Evolutionary conservation across 2,329 filamentous ascomycete species (phyloP).

Genomic region (Bipolaris zeicola): DNA sequence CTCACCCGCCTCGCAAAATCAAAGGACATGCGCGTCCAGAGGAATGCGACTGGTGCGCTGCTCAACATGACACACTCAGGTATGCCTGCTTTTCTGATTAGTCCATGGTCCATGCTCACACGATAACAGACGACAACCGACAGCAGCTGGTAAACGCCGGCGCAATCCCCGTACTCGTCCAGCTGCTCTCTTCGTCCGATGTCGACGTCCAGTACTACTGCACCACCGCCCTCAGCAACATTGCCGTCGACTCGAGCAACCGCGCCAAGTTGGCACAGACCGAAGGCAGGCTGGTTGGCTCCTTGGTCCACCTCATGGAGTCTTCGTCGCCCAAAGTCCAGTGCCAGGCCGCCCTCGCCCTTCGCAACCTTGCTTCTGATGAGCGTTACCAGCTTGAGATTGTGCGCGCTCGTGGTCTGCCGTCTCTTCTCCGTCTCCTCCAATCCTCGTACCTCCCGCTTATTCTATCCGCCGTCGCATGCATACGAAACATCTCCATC

Average conservation of each 20-base stretch:
- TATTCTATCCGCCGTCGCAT: slow-evolving; percentile 94
- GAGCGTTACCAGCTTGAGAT: slow-evolving; percentile 99
- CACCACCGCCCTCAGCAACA: slow-evolving; percentile 97
- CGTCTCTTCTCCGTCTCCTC: slow-evolving; percentile 83
- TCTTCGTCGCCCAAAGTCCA: slow-evolving; percentile 93
- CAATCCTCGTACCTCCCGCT: slow-evolving; percentile 95
- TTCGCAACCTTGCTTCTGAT: slow-evolving; percentile 94
- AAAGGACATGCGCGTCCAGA: slow-evolving; percentile 97
- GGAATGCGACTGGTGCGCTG: slow-evolving; percentile 93
- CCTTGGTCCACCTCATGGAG: slow-evolving; percentile 94
- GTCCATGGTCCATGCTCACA: slow-evolving; percentile 24
- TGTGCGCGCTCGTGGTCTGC: slow-evolving; percentile 83
- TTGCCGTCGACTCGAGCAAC: slow-evolving; percentile 91
- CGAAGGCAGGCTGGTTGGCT: slow-evolving; percentile 89
- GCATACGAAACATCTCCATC: slow-evolving; percentile 98
- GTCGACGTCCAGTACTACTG: slow-evolving; percentile 99
- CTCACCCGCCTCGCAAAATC: slow-evolving; percentile 93
- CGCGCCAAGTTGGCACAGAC: slow-evolving; percentile 88
- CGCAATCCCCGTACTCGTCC: slow-evolving; percentile 96
- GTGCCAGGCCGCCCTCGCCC: slow-evolving; percentile 91
- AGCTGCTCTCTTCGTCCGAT: slow-evolving; percentile 88
- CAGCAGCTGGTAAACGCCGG: slow-evolving; percentile 97
- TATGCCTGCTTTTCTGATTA: slow-evolving; percentile 52
- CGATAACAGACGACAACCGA: slow-evolving; percentile 81
- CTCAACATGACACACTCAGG: slow-evolving; percentile 99